A percentile compares a stretch with the other conserved stretches of the same genome.
Evolutionary conservation across 2,329 filamentous ascomycete genomes (phyloP).

Genomic region (Geosmithia flava): DNA sequence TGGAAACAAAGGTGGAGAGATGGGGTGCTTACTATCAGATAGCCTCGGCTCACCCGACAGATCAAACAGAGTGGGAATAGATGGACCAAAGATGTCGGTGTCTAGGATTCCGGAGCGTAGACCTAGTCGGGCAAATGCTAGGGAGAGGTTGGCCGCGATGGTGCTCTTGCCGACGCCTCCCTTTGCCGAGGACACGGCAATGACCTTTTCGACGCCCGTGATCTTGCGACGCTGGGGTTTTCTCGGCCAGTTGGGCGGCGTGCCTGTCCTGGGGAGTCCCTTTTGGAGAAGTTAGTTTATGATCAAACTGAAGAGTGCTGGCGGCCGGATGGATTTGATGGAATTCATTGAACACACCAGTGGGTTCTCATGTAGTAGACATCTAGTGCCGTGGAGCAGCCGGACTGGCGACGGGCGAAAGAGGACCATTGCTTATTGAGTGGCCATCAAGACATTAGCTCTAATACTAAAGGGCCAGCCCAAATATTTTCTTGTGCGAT

Average conservation of each 20-base stretch:
- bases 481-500: neutral
- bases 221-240: conserved; percentile 74
- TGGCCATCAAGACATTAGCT: neutral
- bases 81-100: conserved; percentile 93
- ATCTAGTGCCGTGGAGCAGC: conserved; percentile 18
- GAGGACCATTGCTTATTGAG: neutral
- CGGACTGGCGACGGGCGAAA: conserved; percentile 15
- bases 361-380: conserved; percentile 67
- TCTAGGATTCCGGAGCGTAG: conserved; percentile 81
- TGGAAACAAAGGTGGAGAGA: neutral
- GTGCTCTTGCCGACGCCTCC: conserved; percentile 98
- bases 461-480: neutral
- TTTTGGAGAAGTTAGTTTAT: conserved; percentile 19
- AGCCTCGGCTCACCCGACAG: conserved; percentile 68
- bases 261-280: conserved; percentile 73
- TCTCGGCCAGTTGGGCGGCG: conserved; percentile 45
- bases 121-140: conserved; percentile 74
- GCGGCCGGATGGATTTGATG: neutral
- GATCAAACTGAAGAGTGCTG: neutral
- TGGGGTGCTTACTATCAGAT: conserved; percentile 46
- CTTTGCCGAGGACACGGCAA: conserved; percentile 95
- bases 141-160: conserved; percentile 73
- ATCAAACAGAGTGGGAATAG: conserved; percentile 80
- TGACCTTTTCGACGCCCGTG: conserved; percentile 74
- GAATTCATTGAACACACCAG: conserved; percentile 54